Evolutionary conservation across 441 rosid species (phyloP).

Genomic region (Bocquillonia castaneifolia): DNA sequence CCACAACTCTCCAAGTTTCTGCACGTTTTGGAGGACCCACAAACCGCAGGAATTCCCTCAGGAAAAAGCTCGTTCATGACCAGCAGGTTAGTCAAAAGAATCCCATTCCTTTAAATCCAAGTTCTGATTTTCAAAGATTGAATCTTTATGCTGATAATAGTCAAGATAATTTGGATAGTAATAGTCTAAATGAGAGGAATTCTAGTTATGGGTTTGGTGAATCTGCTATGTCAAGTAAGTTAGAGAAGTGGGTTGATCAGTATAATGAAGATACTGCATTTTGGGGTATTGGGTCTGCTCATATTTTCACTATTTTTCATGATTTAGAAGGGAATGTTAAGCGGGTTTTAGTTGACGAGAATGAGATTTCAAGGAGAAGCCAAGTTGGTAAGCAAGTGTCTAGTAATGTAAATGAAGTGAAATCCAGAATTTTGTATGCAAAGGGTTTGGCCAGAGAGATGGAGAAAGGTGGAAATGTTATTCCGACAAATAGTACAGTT

Average conservation of each 20-base stretch:
- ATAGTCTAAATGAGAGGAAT: conserved; percentile 20
- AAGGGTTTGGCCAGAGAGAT: conserved; percentile 59
- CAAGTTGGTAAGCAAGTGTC: conserved; percentile 23
- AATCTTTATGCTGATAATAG: conserved; percentile 15
- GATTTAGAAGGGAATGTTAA: conserved; percentile 56
- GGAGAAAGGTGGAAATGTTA: conserved; percentile 55
- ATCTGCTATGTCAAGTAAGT: conserved; percentile 47
- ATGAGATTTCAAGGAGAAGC: conserved; percentile 52
- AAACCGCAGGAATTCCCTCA: conserved; percentile 59
- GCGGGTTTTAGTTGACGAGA: conserved; percentile 53
- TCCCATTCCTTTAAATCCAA: conserved; percentile 29
- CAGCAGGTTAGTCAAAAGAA: conserved; percentile 48
- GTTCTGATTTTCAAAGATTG: conserved; percentile 29
- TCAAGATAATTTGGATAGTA: conserved; percentile 21
- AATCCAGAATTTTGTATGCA: conserved; percentile 46
- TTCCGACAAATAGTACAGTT: conserved; percentile 58
- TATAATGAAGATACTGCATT: conserved; percentile 54
- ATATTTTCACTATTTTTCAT: conserved; percentile 54
- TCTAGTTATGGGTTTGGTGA: conserved; percentile 30
- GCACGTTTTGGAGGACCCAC: conserved; percentile 52
- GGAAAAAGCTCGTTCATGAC: conserved; percentile 57
- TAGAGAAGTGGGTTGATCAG: conserved; percentile 63
- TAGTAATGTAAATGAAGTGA: conserved; percentile 32
- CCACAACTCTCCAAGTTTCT: conserved; percentile 35
- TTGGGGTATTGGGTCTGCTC: conserved; percentile 75